Conservation (phyloP, 2,329 filamentous ascomycete genomes). For the Neopestalotiopsis sp. region DNA sequence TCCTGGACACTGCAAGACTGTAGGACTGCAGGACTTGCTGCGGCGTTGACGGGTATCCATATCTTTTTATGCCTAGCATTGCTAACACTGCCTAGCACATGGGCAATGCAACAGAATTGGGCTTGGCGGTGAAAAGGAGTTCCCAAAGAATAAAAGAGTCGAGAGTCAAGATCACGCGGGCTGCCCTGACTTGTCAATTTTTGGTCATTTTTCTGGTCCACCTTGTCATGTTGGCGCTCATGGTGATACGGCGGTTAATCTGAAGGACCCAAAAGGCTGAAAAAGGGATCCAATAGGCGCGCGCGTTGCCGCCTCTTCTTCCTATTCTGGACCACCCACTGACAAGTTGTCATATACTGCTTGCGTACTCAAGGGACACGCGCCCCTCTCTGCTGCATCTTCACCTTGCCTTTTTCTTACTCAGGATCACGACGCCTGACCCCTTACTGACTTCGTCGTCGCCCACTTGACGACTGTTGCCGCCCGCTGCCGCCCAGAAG, state of each 20-base stretch:
- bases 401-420: not conserved
- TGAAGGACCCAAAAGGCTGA: not conserved
- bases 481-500: no score
- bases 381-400: not conserved
- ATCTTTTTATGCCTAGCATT: not conserved
- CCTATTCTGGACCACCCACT: not conserved
- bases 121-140: not conserved
- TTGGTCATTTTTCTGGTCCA: not conserved
- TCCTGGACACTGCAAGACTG: not conserved
- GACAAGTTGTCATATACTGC: not conserved
- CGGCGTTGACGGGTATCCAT: not conserved
- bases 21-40: not conserved
- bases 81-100: not conserved
- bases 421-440: not conserved
- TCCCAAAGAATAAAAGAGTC: not conserved
- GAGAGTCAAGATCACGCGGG: not conserved
- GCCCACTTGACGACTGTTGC: no score
- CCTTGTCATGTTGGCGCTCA: conserved; percentile 1
- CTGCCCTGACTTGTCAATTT: not conserved
- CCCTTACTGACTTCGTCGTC: no score
- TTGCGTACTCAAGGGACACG: not conserved
- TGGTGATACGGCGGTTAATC: conserved; percentile 2
- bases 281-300: not conserved
- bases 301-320: not conserved
- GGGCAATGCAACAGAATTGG: no score